Evolutionary conservation across 768 basidiomycete genomes (phyloP).

Genomic region (Naganishia randhawae): DNA sequence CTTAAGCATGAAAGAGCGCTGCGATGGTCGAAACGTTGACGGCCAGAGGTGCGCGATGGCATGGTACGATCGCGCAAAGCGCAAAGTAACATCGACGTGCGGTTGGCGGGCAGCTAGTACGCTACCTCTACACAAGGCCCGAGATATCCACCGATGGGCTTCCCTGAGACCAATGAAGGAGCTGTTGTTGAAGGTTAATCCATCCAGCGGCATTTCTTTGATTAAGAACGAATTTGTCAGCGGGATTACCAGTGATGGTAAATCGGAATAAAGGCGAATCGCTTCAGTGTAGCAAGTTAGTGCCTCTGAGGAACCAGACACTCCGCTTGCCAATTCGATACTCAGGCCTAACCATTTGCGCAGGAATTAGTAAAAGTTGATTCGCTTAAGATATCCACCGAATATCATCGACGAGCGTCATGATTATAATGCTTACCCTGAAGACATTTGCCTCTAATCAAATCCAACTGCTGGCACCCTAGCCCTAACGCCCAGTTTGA

Average conservation of each 20-base stretch:
- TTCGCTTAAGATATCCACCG: not conserved
- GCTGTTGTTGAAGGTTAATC: not conserved
- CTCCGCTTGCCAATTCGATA: constrained; percentile 54
- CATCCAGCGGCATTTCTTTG: not conserved
- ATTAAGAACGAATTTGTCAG: constrained; percentile 35
- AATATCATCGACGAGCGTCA: not conserved
- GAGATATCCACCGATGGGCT: constrained; percentile 79
- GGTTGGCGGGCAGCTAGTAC: constrained; percentile 60
- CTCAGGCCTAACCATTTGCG: constrained; percentile 63
- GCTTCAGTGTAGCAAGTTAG: constrained; percentile 39
- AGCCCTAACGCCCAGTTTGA: constrained; percentile 21
- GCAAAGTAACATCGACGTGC: constrained; percentile 34
- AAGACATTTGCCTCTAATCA: not conserved
- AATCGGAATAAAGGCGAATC: constrained; percentile 33
- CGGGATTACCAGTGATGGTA: constrained; percentile 28
- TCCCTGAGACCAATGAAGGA: constrained; percentile 57
- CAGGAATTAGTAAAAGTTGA: constrained; percentile 21
- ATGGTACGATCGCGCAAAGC: constrained; percentile 48
- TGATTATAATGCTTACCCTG: constrained; percentile 57
- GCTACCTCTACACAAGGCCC: constrained; percentile 74
- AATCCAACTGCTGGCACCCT: constrained; percentile 53
- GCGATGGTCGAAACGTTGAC: constrained; percentile 68
- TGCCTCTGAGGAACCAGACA: constrained; percentile 24
- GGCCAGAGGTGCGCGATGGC: constrained; percentile 63
- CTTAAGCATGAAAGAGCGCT: constrained; percentile 66